Percentiles rank a stretch among this genome's conserved stretches.
Evolutionary conservation across 805 yeast genomes (phyloP).

Genomic region (Kazachstania psychrophila): DNA sequence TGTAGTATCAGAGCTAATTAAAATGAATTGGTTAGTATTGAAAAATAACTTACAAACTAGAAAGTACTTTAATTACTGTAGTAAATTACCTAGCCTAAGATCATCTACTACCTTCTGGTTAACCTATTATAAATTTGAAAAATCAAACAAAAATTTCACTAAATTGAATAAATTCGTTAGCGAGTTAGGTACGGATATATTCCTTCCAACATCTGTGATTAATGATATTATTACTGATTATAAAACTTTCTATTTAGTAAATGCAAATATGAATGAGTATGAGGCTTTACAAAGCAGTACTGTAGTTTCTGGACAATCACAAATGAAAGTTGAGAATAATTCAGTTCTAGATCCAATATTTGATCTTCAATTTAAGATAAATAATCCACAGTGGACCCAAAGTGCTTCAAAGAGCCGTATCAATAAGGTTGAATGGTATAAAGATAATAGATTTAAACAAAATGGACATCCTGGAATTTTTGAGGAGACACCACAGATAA

Average conservation of each 20-base stretch:
- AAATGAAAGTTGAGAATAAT: neutral
- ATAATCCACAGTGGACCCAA: conserved; percentile 23
- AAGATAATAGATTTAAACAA: conserved; percentile 20
- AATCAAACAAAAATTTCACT: conserved; percentile 33
- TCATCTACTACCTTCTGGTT: conserved; percentile 47
- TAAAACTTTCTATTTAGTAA: conserved; percentile 29
- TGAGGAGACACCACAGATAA: conserved; percentile 37
- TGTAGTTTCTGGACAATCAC: neutral
- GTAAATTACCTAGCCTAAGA: conserved; percentile 26
- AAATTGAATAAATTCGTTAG: conserved; percentile 39
- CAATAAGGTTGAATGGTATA: conserved; percentile 15
- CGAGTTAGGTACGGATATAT: conserved; percentile 37
- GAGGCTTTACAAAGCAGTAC: conserved; percentile 14
- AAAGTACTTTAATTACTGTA: conserved; percentile 23
- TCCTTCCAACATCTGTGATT: conserved; percentile 40
- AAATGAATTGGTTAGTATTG: conserved; percentile 22
- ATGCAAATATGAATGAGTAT: conserved; percentile 21
- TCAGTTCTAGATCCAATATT: conserved; percentile 21
- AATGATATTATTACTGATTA: conserved; percentile 36
- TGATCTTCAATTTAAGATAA: conserved; percentile 21
- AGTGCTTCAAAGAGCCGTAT: conserved; percentile 2
- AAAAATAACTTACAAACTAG: conserved; percentile 29
- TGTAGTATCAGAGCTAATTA: conserved; percentile 31
- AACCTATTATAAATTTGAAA: conserved; percentile 46
- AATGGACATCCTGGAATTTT: conserved; percentile 32